These are phyloP conservation scores for Metschnikowia noctiluminum DNA, from an alignment of 805 yeast species.

Conservation along the genomic window DNA sequence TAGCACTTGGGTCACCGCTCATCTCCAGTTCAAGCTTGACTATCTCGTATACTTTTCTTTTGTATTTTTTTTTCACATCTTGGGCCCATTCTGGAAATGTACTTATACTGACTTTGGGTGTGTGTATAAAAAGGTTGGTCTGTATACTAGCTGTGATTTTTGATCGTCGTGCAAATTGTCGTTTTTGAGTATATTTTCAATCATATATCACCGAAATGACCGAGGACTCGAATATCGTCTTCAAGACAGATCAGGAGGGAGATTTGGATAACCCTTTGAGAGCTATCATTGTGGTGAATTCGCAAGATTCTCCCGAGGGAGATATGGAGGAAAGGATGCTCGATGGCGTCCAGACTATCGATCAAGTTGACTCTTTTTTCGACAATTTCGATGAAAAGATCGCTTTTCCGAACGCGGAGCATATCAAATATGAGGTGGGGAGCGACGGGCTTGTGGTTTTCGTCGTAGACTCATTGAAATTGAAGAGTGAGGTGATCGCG, in stretches of 20 bases:
- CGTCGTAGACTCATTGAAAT: slow-evolving; percentile 42
- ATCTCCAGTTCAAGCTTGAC: no score
- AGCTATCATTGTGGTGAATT: slow-evolving; percentile 40
- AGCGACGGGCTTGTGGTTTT: slow-evolving; percentile 58
- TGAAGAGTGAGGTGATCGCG: slow-evolving; percentile 36
- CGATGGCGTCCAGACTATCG: slow-evolving; percentile 44
- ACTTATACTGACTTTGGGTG: neutral
- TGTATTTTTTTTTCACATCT: neutral
- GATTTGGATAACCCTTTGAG: slow-evolving; percentile 48
- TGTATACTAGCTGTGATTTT: neutral
- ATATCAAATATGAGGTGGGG: slow-evolving; percentile 57
- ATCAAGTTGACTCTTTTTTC: slow-evolving; percentile 48
- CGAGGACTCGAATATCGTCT: slow-evolving; percentile 14
- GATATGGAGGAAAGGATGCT: slow-evolving; percentile 49
- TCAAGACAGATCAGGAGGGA: slow-evolving; percentile 15
- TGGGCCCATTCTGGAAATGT: neutral
- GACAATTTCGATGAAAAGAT: slow-evolving; percentile 49
- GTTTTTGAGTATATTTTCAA: no score
- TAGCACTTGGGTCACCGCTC: no score
- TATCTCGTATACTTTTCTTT: no score
- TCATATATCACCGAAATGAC: slow-evolving; percentile 5
- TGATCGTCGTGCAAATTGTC: neutral
- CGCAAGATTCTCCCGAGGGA: slow-evolving; percentile 33
- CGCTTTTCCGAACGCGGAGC: slow-evolving; percentile 53
- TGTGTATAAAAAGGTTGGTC: neutral